Base-by-base conservation (phyloP, 177 flowering plant species). In the Vitis hybrid region DNA sequence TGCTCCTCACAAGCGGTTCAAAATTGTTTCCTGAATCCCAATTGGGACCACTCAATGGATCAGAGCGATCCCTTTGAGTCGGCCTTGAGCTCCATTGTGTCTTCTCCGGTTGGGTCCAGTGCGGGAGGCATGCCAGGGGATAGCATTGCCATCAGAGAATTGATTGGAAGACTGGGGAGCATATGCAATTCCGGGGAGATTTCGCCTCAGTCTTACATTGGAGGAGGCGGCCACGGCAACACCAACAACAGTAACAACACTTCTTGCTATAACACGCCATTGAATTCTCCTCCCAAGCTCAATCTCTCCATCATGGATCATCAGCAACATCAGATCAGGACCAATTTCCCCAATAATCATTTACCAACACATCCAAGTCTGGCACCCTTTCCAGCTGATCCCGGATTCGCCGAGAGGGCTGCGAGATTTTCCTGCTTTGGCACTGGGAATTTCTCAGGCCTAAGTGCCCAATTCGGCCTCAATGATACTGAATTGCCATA, bases 221-320 rank as follows among this genome's bases (percentile, higher is more conserved):
- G 49, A 1, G 32, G 48, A 9, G 40, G 10, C 17, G 5, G n/a
- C 18, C 13, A 21, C 18, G 14, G 49, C 40, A 49, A 10, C 55
- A 67, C 40, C 34, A 68, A 56, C 57, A 67, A 65, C 32, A 77
- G 82, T 60, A 65, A 72, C 12, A 77, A 78, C 68, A 72, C 59
- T 70, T 83, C 86, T 5, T 76, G 83, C 57, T 83, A 83, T 45
- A 77, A 54, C 48, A 83, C 83, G 0, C 86, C 86, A 1, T 50
- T 83, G 70, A 80, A 74, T 49, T 83, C 86, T 1, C 83, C 86
- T 1, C 82, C 86, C 5, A 78, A 76, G 79, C 80, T 75, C 65
- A 76, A 75, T 59, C 72, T 77, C 12, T 70, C 82, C 4, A 60
- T 56, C 70, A 59, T 66, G 73, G 78, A 73, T 65, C 62, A 74